Conservation (phyloP, 2,329 filamentous ascomycete species). For the Metarhizium rileyi region DNA sequence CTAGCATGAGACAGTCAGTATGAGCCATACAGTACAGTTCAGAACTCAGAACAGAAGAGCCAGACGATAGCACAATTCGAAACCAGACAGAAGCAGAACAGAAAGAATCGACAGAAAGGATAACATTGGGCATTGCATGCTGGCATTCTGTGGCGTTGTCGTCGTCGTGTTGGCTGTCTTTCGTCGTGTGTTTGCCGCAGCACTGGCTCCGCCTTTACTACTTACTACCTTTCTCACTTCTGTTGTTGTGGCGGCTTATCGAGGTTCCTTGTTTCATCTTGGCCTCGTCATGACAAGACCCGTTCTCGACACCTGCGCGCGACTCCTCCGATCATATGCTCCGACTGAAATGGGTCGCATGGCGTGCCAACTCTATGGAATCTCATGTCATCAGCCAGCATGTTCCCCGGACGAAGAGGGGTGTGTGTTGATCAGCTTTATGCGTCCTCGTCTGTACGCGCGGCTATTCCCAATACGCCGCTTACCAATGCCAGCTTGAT, state of each 20-base stretch:
- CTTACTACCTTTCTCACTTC: background rate
- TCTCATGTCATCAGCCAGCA: background rate
- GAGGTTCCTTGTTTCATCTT: background rate
- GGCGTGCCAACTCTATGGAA: background rate
- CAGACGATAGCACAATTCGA: conserved; percentile 64
- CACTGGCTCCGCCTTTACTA: background rate
- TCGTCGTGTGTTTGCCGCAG: background rate
- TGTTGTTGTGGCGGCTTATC: background rate
- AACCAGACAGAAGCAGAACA: conserved; percentile 12
- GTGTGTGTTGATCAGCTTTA: background rate
- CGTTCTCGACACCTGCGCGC: background rate
- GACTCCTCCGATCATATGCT: background rate
- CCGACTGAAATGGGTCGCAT: background rate
- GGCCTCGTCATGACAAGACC: background rate
- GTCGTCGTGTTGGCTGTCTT: conserved; percentile 21
- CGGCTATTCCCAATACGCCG: background rate
- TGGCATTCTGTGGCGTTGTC: conserved; percentile 22
- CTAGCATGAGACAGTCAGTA: conserved; percentile 43
- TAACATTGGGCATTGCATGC: conserved; percentile 8
- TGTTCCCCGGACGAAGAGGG: background rate
- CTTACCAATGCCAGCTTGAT: background rate
- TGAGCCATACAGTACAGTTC: conserved; percentile 22
- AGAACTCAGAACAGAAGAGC: conserved; percentile 23
- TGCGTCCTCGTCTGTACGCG: background rate
- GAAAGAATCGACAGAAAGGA: conserved; percentile 34